These are phyloP conservation scores for Achaetomium macrosporum DNA, from an alignment of 2,329 filamentous ascomycete species.

Conservation along the genomic window DNA sequence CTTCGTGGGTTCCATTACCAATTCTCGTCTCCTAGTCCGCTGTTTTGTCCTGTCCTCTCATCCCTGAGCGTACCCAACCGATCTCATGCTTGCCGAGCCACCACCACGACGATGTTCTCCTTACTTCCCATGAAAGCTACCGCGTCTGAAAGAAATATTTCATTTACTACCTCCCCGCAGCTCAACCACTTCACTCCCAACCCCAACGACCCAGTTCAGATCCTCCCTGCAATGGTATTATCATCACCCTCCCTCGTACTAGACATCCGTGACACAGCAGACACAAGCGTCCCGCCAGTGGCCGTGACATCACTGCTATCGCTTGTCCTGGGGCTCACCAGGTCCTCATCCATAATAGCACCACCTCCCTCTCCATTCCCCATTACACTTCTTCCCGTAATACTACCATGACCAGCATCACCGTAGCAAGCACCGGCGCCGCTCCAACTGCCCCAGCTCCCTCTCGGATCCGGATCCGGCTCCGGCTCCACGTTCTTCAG, in stretches of 20 bases:
- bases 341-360: not conserved
- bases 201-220: not conserved
- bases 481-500: not conserved
- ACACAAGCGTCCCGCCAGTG: not conserved
- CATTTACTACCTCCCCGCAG: too few relatives aligned
- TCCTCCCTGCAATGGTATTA: not conserved
- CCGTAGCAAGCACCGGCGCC: not conserved
- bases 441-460: conserved; percentile 20
- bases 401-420: not conserved
- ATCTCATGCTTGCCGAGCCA: too few relatives aligned
- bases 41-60: too few relatives aligned
- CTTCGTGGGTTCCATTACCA: too few relatives aligned
- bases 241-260: not conserved
- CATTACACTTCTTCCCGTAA: not conserved
- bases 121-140: too few relatives aligned
- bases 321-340: conserved; percentile 2
- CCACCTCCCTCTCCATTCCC: not conserved
- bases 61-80: too few relatives aligned
- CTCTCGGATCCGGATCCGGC: not conserved
- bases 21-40: too few relatives aligned
- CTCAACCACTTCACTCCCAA: too few relatives aligned
- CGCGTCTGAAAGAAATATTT: too few relatives aligned
- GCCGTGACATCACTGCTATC: conserved; percentile 2
- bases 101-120: too few relatives aligned
- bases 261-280: conserved; percentile 5